Evolutionary conservation across 495 filamentous ascomycete species (phyloP).

Genomic region (Trichocladium antarcticum): DNA sequence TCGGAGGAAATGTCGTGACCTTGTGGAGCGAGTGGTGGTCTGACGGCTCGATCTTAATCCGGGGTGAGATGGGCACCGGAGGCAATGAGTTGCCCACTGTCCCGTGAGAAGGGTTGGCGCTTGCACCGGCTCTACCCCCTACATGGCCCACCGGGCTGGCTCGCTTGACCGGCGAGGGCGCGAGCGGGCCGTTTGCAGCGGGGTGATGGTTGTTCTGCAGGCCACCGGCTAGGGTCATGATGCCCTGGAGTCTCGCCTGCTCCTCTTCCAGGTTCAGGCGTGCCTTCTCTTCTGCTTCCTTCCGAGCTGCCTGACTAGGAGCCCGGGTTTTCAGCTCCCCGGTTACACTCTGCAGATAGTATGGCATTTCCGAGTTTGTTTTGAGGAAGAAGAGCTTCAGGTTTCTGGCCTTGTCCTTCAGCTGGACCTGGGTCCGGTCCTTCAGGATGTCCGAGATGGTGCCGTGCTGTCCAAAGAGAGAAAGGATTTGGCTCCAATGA

Average conservation of each 20-base stretch:
- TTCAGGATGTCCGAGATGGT: slow-evolving; percentile 76
- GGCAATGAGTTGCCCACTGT: neutral
- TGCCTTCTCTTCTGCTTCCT: slow-evolving; percentile 63
- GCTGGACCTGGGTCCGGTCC: slow-evolving; percentile 86
- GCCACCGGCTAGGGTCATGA: slow-evolving; percentile 41
- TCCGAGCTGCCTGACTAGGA: slow-evolving; percentile 67
- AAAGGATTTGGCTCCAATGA: slow-evolving; percentile 91
- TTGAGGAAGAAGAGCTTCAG: slow-evolving; percentile 94
- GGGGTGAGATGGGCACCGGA: slow-evolving; percentile 14
- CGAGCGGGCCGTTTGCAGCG: slow-evolving; percentile 4
- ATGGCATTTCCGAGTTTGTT: slow-evolving; percentile 83
- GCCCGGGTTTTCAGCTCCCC: slow-evolving; percentile 91
- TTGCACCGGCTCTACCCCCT: neutral
- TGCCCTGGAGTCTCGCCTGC: slow-evolving; percentile 58
- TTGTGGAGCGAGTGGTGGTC: slow-evolving; percentile 16
- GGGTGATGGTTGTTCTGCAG: slow-evolving; percentile 30
- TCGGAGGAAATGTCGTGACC: slow-evolving; percentile 17
- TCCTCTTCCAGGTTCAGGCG: slow-evolving; percentile 58
- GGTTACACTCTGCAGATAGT: slow-evolving; percentile 82
- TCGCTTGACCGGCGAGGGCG: slow-evolving; percentile 8
- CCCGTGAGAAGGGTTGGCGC: neutral
- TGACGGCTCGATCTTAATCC: slow-evolving; percentile 18
- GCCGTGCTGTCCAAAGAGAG: slow-evolving; percentile 75
- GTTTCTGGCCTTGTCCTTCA: slow-evolving; percentile 93
- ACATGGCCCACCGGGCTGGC: slow-evolving; percentile 9